A percentile compares a stretch with the other conserved stretches of the same genome.
phyloP scores from a whole-genome alignment of 371 early-diverging fungal species.

The Zopfochytrium polystomum region DNA sequence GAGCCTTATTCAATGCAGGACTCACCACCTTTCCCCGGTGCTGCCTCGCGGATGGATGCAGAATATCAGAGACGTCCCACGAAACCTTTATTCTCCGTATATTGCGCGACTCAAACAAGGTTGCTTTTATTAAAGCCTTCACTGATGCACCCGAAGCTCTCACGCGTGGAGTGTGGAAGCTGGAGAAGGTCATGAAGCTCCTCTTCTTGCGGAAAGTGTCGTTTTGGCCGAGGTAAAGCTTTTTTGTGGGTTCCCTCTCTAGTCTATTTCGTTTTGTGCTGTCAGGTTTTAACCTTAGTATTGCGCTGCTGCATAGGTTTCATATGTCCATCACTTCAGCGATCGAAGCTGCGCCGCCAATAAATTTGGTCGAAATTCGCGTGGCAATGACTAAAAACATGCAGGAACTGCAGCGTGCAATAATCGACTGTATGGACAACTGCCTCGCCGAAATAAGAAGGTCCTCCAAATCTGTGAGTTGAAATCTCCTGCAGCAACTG shows the following conservation, averaged over 20 bases:
- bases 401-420: conserved; percentile 77
- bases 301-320: no score
- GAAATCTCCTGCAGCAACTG: no score
- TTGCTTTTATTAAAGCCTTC: conserved; percentile 91
- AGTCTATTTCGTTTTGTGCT: no score
- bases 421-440: conserved; percentile 81
- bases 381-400: conserved; percentile 78
- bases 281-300: no score
- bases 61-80: conserved; percentile 73
- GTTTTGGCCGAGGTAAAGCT: conserved; percentile 80
- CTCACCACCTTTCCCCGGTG: no score
- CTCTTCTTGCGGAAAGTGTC: conserved; percentile 77
- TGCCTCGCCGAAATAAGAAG: conserved; percentile 74
- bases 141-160: conserved; percentile 89
- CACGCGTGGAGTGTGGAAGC: conserved; percentile 56
- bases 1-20: no score
- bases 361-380: conserved; percentile 74
- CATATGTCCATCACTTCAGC: conserved; percentile 67
- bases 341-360: conserved; percentile 45
- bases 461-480: no score
- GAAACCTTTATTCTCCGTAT: conserved; percentile 86
- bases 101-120: conserved; percentile 73
- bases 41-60: conserved; percentile 19
- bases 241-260: neutral
- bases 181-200: conserved; percentile 79